Evolutionary conservation across 2,329 filamentous ascomycete species (phyloP), one percentile per base, ranked within the genome.

Genomic region (Claviceps sp.): DNA sequence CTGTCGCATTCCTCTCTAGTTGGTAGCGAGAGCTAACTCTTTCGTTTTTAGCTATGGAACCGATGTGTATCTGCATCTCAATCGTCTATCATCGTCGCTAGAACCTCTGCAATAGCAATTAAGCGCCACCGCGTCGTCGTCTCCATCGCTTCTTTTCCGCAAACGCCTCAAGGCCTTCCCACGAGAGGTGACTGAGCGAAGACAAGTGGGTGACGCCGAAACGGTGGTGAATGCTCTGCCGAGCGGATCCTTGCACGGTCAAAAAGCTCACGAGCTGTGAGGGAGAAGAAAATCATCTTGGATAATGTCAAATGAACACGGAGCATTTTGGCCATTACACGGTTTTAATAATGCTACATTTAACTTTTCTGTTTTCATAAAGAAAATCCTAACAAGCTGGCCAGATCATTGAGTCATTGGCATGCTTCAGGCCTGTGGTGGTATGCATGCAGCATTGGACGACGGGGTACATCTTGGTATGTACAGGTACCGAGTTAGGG

Each of bases 41-140:
- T 37, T 34, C 13, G 4, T 11, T 47, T 38, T 47, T 60, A 95
- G 91, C 54, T 98, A 98, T 69, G 93, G 93, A 58, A 98, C 93
- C 49, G 93, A 98, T 65, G 93, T 97, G 50, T 98, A 98, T 71
- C 85, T 98, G 47, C 93, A 98, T 68, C 81, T 98, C 49, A 98
- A 98, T 73, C 82, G 93, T 52, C 78, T 98, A 26, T 95, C 89
- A 44, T 95, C 89, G 59, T 95, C 89, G 40, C 96, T 90, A 26
- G 93, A 98, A 69, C 93, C 93, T 58, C 76, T 98, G 50, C 91
- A 96, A 87, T 97, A 93, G 80, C 77, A 83, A 81, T 80, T 81
- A 90, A 70, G 78, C 62, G 62, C 67, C 63, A 63, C 68, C 63
- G 61, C 62, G 55, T 61, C 64, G 52, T 61, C 62, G 49, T 60